These are phyloP conservation scores for Rhododendron griersonianum DNA, from an alignment of 148 eudicot species.

Conservation along the genomic window DNA sequence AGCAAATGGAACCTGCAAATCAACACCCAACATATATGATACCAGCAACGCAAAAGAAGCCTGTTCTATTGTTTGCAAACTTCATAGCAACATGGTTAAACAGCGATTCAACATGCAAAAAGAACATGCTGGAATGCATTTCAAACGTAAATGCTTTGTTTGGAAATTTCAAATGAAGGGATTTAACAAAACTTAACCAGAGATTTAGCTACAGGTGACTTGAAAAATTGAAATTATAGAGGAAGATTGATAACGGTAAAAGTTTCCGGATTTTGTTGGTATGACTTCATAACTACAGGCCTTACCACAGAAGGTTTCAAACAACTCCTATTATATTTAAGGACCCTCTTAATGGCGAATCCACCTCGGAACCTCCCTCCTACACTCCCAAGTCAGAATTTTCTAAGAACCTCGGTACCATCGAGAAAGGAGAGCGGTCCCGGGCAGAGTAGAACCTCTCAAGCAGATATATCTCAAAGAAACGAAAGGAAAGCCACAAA, in stretches of 20 bases:
- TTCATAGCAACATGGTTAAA: background rate
- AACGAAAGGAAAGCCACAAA: background rate
- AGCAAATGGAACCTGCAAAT: conserved; percentile 72
- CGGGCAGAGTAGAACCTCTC: background rate
- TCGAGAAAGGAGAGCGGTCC: background rate
- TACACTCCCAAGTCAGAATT: background rate
- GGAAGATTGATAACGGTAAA: background rate
- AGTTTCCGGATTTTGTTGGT: background rate
- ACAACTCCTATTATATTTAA: background rate
- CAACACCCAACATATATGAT: background rate
- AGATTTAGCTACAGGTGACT: background rate
- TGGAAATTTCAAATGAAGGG: background rate
- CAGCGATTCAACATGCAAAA: too few species aligned
- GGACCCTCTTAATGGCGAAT: background rate
- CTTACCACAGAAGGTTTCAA: background rate
- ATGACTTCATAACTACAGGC: background rate
- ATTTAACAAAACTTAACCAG: background rate
- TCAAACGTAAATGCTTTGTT: background rate
- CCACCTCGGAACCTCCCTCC: background rate
- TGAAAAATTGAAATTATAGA: background rate
- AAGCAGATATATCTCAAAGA: background rate
- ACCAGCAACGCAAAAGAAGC: background rate
- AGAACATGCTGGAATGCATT: background rate
- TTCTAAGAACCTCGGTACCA: background rate
- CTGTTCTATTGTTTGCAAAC: background rate